phyloP scores from a whole-genome alignment of 331 rosid species.

The Saraca asoca region DNA sequence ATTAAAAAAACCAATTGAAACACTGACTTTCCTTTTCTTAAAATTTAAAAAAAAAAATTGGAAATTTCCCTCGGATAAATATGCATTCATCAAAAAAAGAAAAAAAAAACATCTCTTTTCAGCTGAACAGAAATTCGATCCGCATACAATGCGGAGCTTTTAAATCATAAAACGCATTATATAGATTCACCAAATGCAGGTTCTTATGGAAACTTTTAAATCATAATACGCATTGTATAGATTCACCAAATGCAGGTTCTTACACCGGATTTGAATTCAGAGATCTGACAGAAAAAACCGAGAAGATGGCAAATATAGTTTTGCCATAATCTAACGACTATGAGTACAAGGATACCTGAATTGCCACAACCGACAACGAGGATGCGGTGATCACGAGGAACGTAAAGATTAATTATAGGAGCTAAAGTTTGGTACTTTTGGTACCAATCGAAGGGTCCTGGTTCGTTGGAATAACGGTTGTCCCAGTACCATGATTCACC shows the following conservation, averaged over 20 bases:
- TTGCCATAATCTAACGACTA: too few relatives aligned
- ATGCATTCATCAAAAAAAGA: neutral
- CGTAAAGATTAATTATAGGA: slow-evolving; percentile 67
- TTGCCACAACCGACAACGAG: slow-evolving; percentile 87
- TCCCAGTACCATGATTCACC: slow-evolving; percentile 94
- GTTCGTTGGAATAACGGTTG: slow-evolving; percentile 74
- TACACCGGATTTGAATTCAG: neutral
- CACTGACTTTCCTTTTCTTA: neutral
- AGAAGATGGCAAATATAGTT: neutral
- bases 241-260: neutral
- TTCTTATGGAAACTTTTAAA: too few relatives aligned
- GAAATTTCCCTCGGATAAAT: neutral
- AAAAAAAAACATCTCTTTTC: neutral
- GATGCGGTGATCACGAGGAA: slow-evolving; percentile 43
- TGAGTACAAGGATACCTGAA: slow-evolving; percentile 46
- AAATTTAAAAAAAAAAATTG: neutral
- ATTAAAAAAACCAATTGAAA: neutral
- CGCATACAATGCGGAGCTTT: slow-evolving; percentile 6
- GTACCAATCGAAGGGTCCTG: slow-evolving; percentile 83
- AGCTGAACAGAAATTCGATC: neutral
- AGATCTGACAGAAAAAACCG: slow-evolving; percentile 33
- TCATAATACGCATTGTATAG: neutral
- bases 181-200: neutral
- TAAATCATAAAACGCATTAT: neutral
- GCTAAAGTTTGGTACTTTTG: slow-evolving; percentile 72